A percentile compares a stretch with the other conserved stretches of the same genome.
Conservation (phyloP, 2,329 filamentous ascomycete genomes). For the Thielaviopsis musarum region DNA sequence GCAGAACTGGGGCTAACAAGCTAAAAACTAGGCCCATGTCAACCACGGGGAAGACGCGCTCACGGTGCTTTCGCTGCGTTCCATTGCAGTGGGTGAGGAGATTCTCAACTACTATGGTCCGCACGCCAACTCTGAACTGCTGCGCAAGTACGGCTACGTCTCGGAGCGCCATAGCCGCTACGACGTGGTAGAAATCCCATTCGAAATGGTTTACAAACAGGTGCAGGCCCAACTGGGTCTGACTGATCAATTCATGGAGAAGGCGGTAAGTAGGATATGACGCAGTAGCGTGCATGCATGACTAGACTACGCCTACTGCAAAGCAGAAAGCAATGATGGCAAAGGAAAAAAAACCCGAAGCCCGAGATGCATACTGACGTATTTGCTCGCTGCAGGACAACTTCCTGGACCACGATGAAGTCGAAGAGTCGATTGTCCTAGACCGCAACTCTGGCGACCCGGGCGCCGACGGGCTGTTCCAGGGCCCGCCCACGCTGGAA, state of each 20-base stretch:
- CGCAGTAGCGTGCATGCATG: not conserved
- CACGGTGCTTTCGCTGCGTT: constrained; percentile 53
- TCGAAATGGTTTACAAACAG: constrained; percentile 36
- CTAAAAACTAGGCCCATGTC: constrained; percentile 29
- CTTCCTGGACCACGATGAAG: constrained; percentile 43
- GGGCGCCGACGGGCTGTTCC: constrained; percentile 29
- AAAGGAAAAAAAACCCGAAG: not conserved
- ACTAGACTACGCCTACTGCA: not conserved
- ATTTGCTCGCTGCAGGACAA: constrained; percentile 18
- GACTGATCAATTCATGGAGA: constrained; percentile 23
- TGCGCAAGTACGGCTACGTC: constrained; percentile 78
- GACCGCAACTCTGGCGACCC: constrained; percentile 37
- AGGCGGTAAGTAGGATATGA: constrained; percentile 26
- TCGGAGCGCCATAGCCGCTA: constrained; percentile 59
- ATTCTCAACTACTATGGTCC: constrained; percentile 83
- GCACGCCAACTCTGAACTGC: constrained; percentile 63
- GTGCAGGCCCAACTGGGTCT: constrained; percentile 24
- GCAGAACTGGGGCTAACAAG: not conserved
- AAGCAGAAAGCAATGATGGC: not conserved
- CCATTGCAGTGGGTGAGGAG: constrained; percentile 55
- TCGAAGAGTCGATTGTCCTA: constrained; percentile 61
- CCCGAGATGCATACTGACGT: constrained; percentile 9
- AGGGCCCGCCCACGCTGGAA: constrained; percentile 22
- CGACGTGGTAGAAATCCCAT: constrained; percentile 67
- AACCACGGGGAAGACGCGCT: constrained; percentile 38